These are phyloP conservation scores for Amanita jacksonii DNA, from an alignment of 768 basidiomycete genomes.

Conservation along the genomic window DNA sequence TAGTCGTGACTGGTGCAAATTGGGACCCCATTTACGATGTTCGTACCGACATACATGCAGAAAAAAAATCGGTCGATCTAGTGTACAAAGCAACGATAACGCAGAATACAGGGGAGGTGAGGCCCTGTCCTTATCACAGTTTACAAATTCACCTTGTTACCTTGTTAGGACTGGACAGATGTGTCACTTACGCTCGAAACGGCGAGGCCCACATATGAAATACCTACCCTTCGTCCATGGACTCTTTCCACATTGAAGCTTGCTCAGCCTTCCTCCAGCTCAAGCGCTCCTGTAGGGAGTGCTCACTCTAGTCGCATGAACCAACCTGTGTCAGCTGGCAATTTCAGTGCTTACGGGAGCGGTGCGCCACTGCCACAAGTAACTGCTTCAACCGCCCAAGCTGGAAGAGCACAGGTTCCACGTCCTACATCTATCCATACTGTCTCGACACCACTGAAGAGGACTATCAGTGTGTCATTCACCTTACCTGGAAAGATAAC, in stretches of 20 bases:
- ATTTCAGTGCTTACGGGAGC: no score
- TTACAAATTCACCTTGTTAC: neutral
- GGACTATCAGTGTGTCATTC: no score
- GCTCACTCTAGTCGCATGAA: no score
- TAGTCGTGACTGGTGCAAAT: conserved; percentile 18
- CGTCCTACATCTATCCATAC: no score
- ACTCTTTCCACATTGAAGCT: conserved; percentile 9
- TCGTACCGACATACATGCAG: conserved; percentile 26
- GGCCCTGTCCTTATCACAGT: neutral
- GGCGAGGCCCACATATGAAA: conserved; percentile 24
- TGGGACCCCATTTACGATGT: conserved; percentile 31
- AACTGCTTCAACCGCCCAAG: no score
- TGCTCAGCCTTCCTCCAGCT: no score
- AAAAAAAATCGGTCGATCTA: conserved; percentile 22
- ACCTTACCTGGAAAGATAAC: no score
- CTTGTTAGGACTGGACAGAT: conserved; percentile 26
- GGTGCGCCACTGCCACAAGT: no score
- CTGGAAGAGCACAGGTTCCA: no score
- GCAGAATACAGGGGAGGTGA: conserved; percentile 33
- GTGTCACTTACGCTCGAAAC: conserved; percentile 32
- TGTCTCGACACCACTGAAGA: no score
- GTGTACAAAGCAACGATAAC: conserved; percentile 30
- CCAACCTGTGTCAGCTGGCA: no score
- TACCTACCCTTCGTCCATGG: conserved; percentile 27
- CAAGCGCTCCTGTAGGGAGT: no score